phyloP scores from a whole-genome alignment of 2,329 filamentous ascomycete genomes.

The Nigrospora sphaerica region DNA sequence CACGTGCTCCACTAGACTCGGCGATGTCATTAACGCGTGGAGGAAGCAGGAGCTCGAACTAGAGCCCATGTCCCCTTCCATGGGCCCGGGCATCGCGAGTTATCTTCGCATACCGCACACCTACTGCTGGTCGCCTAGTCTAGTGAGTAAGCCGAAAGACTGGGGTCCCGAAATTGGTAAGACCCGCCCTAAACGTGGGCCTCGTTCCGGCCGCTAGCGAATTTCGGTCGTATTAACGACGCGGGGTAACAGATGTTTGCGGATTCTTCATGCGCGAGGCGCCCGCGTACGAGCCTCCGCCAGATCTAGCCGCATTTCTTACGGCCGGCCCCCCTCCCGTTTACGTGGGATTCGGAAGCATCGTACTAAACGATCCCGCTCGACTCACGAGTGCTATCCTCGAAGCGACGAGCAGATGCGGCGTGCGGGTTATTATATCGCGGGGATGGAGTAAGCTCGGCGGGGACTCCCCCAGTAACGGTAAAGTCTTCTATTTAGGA shows the following conservation, averaged over 20 bases:
- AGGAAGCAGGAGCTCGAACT: conserved; percentile 60
- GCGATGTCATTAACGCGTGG: conserved; percentile 81
- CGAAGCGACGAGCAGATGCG: conserved; percentile 47
- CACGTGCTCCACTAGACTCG: conserved; percentile 34
- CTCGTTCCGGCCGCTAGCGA: not conserved
- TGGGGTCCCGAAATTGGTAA: conserved; percentile 64
- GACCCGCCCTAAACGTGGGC: not conserved
- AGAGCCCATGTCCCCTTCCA: conserved; percentile 67
- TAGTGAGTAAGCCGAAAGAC: conserved; percentile 73
- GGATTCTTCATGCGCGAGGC: conserved; percentile 72
- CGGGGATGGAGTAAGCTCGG: conserved; percentile 60
- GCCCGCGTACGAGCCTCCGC: conserved; percentile 57
- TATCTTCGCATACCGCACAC: conserved; percentile 72
- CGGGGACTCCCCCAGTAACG: conserved; percentile 34
- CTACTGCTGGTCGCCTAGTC: conserved; percentile 79
- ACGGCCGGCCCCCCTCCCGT: conserved; percentile 61
- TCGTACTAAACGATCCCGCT: conserved; percentile 59
- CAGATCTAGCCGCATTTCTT: conserved; percentile 60
- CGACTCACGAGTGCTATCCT: conserved; percentile 51
- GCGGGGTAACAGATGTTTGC: conserved; percentile 34
- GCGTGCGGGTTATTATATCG: conserved; percentile 53
- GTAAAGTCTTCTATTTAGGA: conserved; percentile 45
- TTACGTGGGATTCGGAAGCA: conserved; percentile 79
- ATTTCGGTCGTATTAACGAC: not conserved
- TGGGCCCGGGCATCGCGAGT: conserved; percentile 69